Conservation (phyloP, 371 early-diverging fungal species). For the Thermomucor indicae-seudaticae region DNA sequence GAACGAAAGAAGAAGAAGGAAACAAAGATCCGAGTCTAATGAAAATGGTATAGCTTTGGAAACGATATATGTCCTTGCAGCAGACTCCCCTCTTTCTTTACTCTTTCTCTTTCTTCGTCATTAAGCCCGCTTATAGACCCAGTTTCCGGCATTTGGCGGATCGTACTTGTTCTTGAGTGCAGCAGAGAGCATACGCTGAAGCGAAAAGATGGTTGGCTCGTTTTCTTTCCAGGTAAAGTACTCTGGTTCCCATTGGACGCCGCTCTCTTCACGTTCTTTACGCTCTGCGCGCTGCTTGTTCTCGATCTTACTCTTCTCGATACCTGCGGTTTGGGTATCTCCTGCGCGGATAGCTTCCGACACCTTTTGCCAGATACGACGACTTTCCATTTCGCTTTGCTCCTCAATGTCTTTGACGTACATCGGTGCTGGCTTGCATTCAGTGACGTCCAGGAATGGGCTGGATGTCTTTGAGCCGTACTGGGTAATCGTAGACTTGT, state of each 20-base stretch:
- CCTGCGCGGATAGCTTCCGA: constrained; percentile 63
- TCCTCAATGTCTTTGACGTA: constrained; percentile 43
- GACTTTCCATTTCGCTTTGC: constrained; percentile 62
- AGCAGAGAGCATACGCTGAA: constrained; percentile 36
- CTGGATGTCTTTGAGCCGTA: constrained; percentile 37
- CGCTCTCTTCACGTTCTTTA: constrained; percentile 52
- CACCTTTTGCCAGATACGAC: constrained; percentile 67
- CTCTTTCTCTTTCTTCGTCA: background rate
- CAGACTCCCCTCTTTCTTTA: too few species aligned
- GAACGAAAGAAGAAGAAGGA: too few species aligned
- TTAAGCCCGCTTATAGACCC: constrained; percentile 23
- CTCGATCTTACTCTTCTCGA: constrained; percentile 68
- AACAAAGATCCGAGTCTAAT: too few species aligned
- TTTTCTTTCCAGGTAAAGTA: constrained; percentile 53
- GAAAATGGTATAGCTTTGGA: too few species aligned
- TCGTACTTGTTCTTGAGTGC: constrained; percentile 33
- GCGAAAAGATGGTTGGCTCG: constrained; percentile 32
- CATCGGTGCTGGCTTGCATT: constrained; percentile 29
- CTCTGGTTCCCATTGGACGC: constrained; percentile 54
- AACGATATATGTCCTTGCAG: background rate
- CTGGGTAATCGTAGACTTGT: constrained; percentile 46
- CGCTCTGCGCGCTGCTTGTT: constrained; percentile 64
- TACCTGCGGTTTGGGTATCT: constrained; percentile 62
- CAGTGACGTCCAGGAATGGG: constrained; percentile 57
- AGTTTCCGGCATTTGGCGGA: constrained; percentile 35